phyloP scores from a whole-genome alignment of 345 rosid genomes.

The Citrus trifoliata region DNA sequence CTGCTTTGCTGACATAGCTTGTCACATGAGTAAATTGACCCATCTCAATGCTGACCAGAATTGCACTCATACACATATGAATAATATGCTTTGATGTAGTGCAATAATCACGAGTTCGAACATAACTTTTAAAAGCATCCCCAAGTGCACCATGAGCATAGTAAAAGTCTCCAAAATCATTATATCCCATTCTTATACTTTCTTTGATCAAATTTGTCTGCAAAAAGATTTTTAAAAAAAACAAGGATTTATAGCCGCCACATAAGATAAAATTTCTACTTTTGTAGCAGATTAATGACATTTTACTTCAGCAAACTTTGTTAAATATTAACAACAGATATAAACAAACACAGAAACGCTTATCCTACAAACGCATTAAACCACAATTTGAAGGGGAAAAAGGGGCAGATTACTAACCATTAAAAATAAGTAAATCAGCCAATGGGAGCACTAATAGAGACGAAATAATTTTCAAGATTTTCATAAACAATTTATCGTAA shows the following conservation, averaged over 20 bases:
- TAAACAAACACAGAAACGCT: neutral
- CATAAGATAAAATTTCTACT: neutral
- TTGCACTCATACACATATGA: constrained; percentile 94
- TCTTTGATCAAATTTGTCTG: constrained; percentile 98
- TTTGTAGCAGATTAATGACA: neutral
- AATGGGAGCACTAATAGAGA: neutral
- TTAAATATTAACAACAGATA: neutral
- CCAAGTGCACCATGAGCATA: constrained; percentile 82
- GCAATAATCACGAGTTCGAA: constrained; percentile 94
- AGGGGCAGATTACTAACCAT: too few species aligned
- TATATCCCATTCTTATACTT: constrained; percentile 97
- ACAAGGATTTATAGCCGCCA: neutral
- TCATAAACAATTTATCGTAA: neutral
- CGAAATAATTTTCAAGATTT: too few species aligned
- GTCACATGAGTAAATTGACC: constrained; percentile 93
- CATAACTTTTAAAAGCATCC: constrained; percentile 90
- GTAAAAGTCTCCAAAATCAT: constrained; percentile 95
- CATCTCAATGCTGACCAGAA: constrained; percentile 97
- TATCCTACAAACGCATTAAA: too few species aligned
- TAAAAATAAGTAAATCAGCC: neutral
- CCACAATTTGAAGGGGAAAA: too few species aligned
- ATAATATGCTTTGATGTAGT: constrained; percentile 89
- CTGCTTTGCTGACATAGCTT: constrained; percentile 91
- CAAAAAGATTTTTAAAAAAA: neutral
- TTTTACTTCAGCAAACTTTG: neutral